Base-by-base conservation (phyloP, 352 stramenopile genomes). In the Phytophthora boehmeriae region DNA sequence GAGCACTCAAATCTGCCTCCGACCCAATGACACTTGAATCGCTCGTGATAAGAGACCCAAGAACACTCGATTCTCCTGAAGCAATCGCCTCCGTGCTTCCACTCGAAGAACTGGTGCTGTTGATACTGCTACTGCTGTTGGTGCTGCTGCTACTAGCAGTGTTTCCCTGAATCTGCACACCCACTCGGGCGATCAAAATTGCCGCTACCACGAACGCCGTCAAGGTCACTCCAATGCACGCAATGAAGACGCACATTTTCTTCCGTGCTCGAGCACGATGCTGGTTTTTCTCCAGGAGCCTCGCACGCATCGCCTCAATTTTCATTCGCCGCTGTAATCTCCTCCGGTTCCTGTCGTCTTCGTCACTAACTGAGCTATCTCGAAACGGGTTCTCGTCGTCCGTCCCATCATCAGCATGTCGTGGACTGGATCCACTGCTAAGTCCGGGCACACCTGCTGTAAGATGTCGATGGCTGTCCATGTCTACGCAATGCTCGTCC, bases 241-340 rank as follows among this genome's bases (percentile, higher is more conserved):
- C 58, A 20, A 79, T 60, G 51, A 89, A 91, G 17, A 87, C 61
- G 27, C 72, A 69, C 41, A 87, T 72, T 52, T 89, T 91, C 58
- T 76, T 77, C 22, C 80, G 77, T 25, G 79, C 79, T 44, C 76
- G 67, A 8, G 76, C 76, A 38, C 62, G 70, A 41, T 91, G 77
- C 43, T 83, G 71, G 22, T 68, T 81, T 48, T 83, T 87, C 65
- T 88, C 69, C 11, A 85, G 36, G 38, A 84, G 63, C 48, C 79
- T 82, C 16, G 80, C 65, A 17, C 74, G 73, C 62, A 88, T 75
- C 22, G 81, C 79, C n/a, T 89, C 70, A 20, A 84, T 71, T 32
- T 79, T 83, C 54, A 89, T 67, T 9, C 70, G 63, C 19, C 79
- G 68, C 61, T 83, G 77, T 42, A 86, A 71, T 42, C 81, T 58